A percentile compares a stretch with the other conserved stretches of the same genome.
Evolutionary conservation across 208 protist species (phyloP).

Genomic region (Crithidia thermophila): DNA sequence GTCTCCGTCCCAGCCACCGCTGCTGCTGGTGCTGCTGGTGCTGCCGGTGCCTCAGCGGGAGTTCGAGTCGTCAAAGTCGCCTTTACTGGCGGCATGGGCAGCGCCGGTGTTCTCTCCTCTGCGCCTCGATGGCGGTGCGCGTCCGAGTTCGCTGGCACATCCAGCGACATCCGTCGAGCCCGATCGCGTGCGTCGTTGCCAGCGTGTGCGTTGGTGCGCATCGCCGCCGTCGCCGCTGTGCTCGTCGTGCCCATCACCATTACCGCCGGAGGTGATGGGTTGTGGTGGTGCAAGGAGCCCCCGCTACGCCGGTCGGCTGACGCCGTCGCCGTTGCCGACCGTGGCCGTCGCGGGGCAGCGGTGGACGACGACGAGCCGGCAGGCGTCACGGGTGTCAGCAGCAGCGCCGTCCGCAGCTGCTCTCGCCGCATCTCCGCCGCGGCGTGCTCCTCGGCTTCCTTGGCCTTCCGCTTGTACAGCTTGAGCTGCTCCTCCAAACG

Average conservation of each 20-base stretch:
- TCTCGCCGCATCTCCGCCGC: slow-evolving; percentile 77
- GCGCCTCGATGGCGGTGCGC: too few species aligned
- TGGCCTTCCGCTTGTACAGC: slow-evolving; percentile 71
- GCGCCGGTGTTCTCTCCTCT: too few species aligned
- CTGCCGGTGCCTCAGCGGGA: too few species aligned
- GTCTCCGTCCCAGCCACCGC: not conserved
- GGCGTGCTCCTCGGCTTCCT: slow-evolving; percentile 78
- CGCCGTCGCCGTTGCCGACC: slow-evolving; percentile 18
- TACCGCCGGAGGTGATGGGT: not conserved
- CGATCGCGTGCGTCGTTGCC: too few species aligned
- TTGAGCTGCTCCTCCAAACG: slow-evolving; percentile 74
- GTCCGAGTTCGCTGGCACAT: too few species aligned
- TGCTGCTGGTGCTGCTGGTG: not conserved
- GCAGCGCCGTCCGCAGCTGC: slow-evolving; percentile 55
- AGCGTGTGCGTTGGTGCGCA: not conserved
- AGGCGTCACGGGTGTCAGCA: slow-evolving; percentile 1
- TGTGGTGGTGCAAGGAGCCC: slow-evolving; percentile 13
- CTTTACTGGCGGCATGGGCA: too few species aligned
- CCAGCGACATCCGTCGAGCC: too few species aligned
- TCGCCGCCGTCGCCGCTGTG: not conserved
- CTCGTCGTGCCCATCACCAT: not conserved
- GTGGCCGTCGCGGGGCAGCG: not conserved
- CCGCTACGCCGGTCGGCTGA: too few species aligned
- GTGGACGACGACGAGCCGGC: not conserved
- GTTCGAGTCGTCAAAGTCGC: too few species aligned